phyloP scores from a whole-genome alignment of 192 early-diverging fungal genomes.

The Lobosporangium transversale region DNA sequence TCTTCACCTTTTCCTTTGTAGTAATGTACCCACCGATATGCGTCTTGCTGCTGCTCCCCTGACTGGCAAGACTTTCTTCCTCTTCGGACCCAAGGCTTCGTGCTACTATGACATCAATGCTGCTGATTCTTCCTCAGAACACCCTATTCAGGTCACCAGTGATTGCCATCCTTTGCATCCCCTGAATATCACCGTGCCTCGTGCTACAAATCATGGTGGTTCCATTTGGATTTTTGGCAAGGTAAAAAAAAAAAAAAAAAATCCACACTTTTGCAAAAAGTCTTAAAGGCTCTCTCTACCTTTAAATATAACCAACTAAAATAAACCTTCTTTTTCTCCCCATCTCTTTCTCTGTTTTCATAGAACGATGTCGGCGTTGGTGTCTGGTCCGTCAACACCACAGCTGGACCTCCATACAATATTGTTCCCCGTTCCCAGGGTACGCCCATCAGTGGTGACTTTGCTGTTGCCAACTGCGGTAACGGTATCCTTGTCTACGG shows the following conservation, averaged over 20 bases:
- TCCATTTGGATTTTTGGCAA: slow-evolving; percentile 47
- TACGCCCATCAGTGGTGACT: slow-evolving; percentile 31
- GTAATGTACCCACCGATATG: slow-evolving; percentile 41
- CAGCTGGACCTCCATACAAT: slow-evolving; percentile 22
- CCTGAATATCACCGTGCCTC: slow-evolving; percentile 22
- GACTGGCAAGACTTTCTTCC: slow-evolving; percentile 42
- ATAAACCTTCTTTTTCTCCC: too few relatives aligned
- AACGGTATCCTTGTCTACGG: slow-evolving; percentile 39
- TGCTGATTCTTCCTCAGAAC: slow-evolving; percentile 13
- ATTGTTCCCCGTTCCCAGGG: slow-evolving; percentile 41
- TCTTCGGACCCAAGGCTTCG: slow-evolving; percentile 43
- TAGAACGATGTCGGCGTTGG: slow-evolving; percentile 49
- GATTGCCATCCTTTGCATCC: slow-evolving; percentile 33
- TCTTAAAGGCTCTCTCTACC: too few relatives aligned
- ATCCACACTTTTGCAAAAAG: neutral
- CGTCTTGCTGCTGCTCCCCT: slow-evolving; percentile 24
- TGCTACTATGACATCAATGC: slow-evolving; percentile 36
- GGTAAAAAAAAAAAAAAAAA: slow-evolving; percentile 9
- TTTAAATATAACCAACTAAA: too few relatives aligned
- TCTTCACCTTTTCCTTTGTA: slow-evolving; percentile 8
- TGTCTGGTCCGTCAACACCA: slow-evolving; percentile 38
- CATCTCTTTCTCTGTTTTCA: too few relatives aligned
- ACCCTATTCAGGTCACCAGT: slow-evolving; percentile 28
- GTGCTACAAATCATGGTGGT: slow-evolving; percentile 25
- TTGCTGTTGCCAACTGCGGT: slow-evolving; percentile 34